phyloP scores from a whole-genome alignment of 352 stramenopile genomes.

The Phytophthora multivora region DNA sequence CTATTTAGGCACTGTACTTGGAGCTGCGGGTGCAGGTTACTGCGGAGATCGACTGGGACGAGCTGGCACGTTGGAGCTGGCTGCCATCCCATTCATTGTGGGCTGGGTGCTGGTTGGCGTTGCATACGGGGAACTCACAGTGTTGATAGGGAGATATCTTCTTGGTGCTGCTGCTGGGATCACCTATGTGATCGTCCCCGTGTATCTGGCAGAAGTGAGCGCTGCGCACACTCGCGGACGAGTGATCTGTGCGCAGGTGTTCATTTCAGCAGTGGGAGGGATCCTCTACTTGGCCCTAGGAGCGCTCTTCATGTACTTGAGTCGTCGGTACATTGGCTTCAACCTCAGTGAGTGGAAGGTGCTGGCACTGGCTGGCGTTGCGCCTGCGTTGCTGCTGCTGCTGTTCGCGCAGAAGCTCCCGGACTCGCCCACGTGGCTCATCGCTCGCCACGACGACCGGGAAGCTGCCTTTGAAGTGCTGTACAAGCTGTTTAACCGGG shows the following conservation, averaged over 20 bases:
- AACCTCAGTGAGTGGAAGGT: constrained; percentile 86
- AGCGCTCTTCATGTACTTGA: constrained; percentile 65
- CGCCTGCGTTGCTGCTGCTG: constrained; percentile 57
- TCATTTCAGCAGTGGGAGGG: constrained; percentile 44
- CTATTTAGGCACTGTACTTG: constrained; percentile 65
- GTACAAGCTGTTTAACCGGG: constrained; percentile 51
- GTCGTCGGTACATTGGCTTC: constrained; percentile 71
- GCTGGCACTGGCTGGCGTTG: constrained; percentile 54
- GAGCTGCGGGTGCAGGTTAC: constrained; percentile 58
- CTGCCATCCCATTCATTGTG: constrained; percentile 71
- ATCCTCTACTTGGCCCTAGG: constrained; percentile 62
- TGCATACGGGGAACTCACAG: constrained; percentile 68
- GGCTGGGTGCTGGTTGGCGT: constrained; percentile 74
- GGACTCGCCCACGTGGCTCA: constrained; percentile 82
- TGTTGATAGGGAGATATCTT: constrained; percentile 69
- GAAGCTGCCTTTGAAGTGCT: constrained; percentile 69
- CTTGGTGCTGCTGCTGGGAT: constrained; percentile 61
- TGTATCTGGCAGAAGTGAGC: constrained; percentile 79
- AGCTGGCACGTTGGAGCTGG: constrained; percentile 74
- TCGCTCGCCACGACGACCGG: constrained; percentile 72
- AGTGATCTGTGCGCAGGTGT: constrained; percentile 48
- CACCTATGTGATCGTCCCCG: constrained; percentile 61
- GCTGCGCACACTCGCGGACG: constrained; percentile 62
- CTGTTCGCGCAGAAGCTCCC: constrained; percentile 70
- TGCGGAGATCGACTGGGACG: constrained; percentile 68